phyloP scores from a whole-genome alignment of 2,329 filamentous ascomycete genomes.

The Pseudogymnoascus sp. region DNA sequence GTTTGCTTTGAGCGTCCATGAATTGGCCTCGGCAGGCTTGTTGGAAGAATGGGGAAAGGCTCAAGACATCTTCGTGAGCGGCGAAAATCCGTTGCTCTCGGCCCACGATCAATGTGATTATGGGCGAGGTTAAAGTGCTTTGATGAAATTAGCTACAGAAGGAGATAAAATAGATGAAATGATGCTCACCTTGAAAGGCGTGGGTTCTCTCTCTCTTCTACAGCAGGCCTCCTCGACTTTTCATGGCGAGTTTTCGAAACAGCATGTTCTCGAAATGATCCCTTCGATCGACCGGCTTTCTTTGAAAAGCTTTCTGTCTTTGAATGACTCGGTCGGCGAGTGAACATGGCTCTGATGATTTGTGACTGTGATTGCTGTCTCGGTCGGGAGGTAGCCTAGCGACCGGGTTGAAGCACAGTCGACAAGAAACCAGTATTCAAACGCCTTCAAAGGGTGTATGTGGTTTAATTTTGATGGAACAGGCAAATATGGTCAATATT shows the following conservation, averaged over 20 bases:
- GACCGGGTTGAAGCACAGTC: conserved; percentile 1
- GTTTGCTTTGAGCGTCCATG: conserved; percentile 53
- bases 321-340: conserved; percentile 18
- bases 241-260: conserved; percentile 29
- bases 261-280: conserved; percentile 30
- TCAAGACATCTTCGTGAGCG: conserved; percentile 79
- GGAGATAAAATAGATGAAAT: not conserved
- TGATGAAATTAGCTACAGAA: not conserved
- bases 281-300: conserved; percentile 22
- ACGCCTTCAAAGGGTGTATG: not conserved
- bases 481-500: conserved; percentile 5
- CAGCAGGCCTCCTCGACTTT: conserved; percentile 23
- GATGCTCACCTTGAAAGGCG: conserved; percentile 21
- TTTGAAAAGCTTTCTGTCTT: conserved; percentile 28
- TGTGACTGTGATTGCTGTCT: not conserved
- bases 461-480: conserved; percentile 1
- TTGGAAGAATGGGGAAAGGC: conserved; percentile 70
- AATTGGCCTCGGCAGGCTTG: conserved; percentile 53
- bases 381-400: conserved; percentile 6
- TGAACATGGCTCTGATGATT: conserved; percentile 17
- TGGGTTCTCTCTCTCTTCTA: conserved; percentile 20
- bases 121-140: conserved; percentile 54
- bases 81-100: conserved; percentile 79
- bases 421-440: not conserved
- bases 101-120: conserved; percentile 76